A percentile compares a stretch with the other conserved stretches of the same genome.
phyloP scores from a whole-genome alignment of 2,329 filamentous ascomycete genomes.

The Cladophialophora carrionii region DNA sequence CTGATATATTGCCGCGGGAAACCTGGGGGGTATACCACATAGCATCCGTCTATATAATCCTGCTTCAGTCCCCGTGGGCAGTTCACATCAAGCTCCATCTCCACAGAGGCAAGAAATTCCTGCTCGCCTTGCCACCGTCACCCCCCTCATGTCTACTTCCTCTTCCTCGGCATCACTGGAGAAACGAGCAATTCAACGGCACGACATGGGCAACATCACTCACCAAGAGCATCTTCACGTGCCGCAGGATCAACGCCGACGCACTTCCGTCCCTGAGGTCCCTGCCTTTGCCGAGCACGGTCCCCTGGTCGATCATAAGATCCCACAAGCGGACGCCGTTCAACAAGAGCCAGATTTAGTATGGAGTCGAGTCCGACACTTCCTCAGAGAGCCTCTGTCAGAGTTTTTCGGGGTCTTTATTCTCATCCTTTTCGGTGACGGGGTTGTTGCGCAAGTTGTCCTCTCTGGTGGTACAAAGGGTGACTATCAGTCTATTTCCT shows the following conservation, averaged over 20 bases:
- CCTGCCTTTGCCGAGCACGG: constrained; percentile 41
- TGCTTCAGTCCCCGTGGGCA: constrained; percentile 21
- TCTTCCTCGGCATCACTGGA: constrained; percentile 24
- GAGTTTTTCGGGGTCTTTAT: constrained; percentile 72
- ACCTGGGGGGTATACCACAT: constrained; percentile 17
- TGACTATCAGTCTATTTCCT: constrained; percentile 57
- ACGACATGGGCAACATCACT: constrained; percentile 25
- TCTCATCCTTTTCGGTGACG: constrained; percentile 70
- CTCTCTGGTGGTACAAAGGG: constrained; percentile 56
- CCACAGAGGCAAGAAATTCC: constrained; percentile 21
- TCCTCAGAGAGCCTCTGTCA: constrained; percentile 62
- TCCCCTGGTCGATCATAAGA: constrained; percentile 42
- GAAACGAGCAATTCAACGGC: constrained; percentile 15
- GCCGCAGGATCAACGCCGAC: constrained; percentile 24
- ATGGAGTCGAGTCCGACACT: constrained; percentile 60
- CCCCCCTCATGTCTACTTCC: constrained; percentile 23
- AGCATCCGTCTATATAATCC: constrained; percentile 28
- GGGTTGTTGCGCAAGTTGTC: constrained; percentile 70
- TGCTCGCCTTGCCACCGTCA: constrained; percentile 12
- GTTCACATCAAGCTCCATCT: constrained; percentile 22
- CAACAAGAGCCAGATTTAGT: constrained; percentile 42
- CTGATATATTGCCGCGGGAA: constrained; percentile 17
- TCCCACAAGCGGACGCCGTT: constrained; percentile 40
- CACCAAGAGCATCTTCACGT: constrained; percentile 26
- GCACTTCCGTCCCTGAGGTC: constrained; percentile 23